Evolutionary conservation across 139 green algal genomes (phyloP).

Genomic region (Deuterostichococcus epilithicus): DNA sequence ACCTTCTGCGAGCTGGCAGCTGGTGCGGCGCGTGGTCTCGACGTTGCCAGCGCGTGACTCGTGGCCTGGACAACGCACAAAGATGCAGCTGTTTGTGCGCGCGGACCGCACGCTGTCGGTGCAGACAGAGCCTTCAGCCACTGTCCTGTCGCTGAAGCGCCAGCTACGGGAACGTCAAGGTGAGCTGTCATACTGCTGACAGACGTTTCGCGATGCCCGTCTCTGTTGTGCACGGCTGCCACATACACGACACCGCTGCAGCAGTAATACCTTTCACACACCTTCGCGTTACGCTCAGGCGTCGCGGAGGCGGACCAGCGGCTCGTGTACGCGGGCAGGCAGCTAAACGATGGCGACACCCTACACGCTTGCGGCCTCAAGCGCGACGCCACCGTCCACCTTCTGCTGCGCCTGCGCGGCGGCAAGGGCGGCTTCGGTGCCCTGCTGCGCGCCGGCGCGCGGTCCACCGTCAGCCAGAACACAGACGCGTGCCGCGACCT

Average conservation of each 20-base stretch:
- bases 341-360: constrained; percentile 15
- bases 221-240: too few species aligned
- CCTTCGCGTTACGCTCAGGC: not conserved
- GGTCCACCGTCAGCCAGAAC: constrained; percentile 82
- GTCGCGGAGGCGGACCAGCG: constrained; percentile 12
- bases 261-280: too few species aligned
- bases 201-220: too few species aligned
- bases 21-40: too few species aligned
- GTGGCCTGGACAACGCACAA: too few species aligned
- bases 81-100: constrained; percentile 6
- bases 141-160: not conserved
- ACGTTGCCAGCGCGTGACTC: too few species aligned
- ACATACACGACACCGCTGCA: too few species aligned
- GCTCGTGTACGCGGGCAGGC: constrained; percentile 21
- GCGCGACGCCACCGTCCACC: constrained; percentile 29
- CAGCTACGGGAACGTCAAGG: not conserved
- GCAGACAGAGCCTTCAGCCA: not conserved
- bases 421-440: constrained; percentile 94
- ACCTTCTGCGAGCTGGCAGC: too few species aligned
- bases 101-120: not conserved
- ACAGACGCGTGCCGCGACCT: constrained; percentile 91
- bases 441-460: constrained; percentile 82
- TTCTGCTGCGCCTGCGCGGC: constrained; percentile 55
- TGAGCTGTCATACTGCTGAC: not conserved
- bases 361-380: not conserved